Evolutionary conservation across 2,329 filamentous ascomycete genomes (phyloP).

Genomic region (Fusarium bactridioides): DNA sequence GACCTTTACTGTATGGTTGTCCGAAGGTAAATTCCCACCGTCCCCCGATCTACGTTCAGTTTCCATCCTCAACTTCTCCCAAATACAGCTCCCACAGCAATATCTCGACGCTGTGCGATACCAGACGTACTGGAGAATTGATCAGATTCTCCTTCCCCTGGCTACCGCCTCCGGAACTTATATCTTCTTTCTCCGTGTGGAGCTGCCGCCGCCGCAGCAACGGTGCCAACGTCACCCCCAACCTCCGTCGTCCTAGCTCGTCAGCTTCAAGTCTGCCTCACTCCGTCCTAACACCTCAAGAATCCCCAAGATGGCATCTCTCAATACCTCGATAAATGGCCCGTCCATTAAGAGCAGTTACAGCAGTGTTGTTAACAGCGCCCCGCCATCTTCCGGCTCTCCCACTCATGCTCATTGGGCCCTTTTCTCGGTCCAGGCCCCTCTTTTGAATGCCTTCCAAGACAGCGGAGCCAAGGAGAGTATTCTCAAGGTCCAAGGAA

Average conservation of each 20-base stretch:
- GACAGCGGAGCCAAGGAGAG: slow-evolving; percentile 88
- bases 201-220: slow-evolving; percentile 43
- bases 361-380: slow-evolving; percentile 64
- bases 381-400: slow-evolving; percentile 65
- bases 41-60: slow-evolving; percentile 16
- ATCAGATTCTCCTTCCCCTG: neutral
- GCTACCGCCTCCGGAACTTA: slow-evolving; percentile 30
- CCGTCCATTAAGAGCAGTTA: slow-evolving; percentile 87
- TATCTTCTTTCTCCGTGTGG: slow-evolving; percentile 30
- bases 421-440: slow-evolving; percentile 90
- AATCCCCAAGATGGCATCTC: slow-evolving; percentile 70
- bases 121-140: slow-evolving; percentile 10
- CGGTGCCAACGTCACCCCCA: slow-evolving; percentile 42
- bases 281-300: slow-evolving; percentile 22
- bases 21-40: slow-evolving; percentile 8
- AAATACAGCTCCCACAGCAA: slow-evolving; percentile 13
- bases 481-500: slow-evolving; percentile 91
- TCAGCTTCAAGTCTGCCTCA: slow-evolving; percentile 33
- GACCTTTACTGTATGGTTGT: neutral
- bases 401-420: slow-evolving; percentile 93
- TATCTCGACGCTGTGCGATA: slow-evolving; percentile 13
- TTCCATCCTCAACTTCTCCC: slow-evolving; percentile 25
- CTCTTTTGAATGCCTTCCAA: slow-evolving; percentile 92
- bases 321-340: slow-evolving; percentile 81
- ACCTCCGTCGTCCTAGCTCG: slow-evolving; percentile 31